Evolutionary conservation across 768 basidiomycete species (phyloP).

Genomic region (Mycena polygramma): DNA sequence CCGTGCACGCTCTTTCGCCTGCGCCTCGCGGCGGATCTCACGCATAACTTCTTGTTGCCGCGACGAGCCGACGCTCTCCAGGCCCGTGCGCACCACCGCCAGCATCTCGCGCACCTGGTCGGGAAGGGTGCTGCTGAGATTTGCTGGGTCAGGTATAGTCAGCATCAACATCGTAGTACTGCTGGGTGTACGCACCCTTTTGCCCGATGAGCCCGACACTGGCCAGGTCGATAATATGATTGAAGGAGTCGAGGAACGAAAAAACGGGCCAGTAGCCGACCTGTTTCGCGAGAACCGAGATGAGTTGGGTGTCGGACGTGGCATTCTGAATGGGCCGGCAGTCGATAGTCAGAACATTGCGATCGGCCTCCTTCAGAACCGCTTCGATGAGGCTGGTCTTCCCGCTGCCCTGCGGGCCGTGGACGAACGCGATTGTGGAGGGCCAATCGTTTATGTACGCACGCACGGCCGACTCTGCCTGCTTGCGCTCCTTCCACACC

Average conservation of each 20-base stretch:
- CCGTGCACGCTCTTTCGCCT: not conserved
- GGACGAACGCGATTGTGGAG: constrained; percentile 79
- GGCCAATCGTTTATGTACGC: constrained; percentile 86
- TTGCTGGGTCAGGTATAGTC: constrained; percentile 62
- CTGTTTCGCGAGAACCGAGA: constrained; percentile 79
- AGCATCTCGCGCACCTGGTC: constrained; percentile 91
- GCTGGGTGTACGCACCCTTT: constrained; percentile 67
- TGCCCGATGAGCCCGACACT: constrained; percentile 95
- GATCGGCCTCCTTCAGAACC: constrained; percentile 64
- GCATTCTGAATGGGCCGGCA: constrained; percentile 81
- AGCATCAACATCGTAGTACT: not conserved
- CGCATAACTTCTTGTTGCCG: constrained; percentile 57
- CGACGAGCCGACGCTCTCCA: constrained; percentile 72
- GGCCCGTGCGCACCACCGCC: constrained; percentile 78
- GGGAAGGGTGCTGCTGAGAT: constrained; percentile 81
- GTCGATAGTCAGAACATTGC: constrained; percentile 85
- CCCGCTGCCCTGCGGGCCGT: constrained; percentile 89
- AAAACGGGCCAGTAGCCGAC: constrained; percentile 94
- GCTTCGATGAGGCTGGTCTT: constrained; percentile 72
- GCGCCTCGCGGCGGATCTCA: constrained; percentile 49
- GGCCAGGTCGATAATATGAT: constrained; percentile 90
- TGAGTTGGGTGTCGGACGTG: constrained; percentile 74
- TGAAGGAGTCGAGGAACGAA: constrained; percentile 84
- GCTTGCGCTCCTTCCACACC: constrained; percentile 88
- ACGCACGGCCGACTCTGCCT: constrained; percentile 77